Evolutionary conservation across 2,329 filamentous ascomycete genomes (phyloP), one percentile per base, ranked within the genome.

Genomic region (Cladosporium sp.): DNA sequence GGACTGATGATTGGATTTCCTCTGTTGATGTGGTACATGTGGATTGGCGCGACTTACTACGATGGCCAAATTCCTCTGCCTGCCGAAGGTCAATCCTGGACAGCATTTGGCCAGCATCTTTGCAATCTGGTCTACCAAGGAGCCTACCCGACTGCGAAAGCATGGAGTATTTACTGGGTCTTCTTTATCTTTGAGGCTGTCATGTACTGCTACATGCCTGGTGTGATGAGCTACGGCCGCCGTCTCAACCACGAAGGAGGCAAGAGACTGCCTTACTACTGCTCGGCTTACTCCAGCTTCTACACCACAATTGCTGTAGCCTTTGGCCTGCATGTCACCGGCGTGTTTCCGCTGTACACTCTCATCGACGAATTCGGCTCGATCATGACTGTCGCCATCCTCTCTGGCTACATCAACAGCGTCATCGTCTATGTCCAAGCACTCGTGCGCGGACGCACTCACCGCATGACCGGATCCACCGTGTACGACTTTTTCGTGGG

Each of bases 11-110:
- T 93, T 68, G 88, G 90, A 52, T 99, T 98, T 80, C 95, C 95
- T n/a, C 69, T 90, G 51, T 86, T 99, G 73, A 98, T 98, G 94
- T 97, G 92, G 86, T 98, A 97, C 82, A 97, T 98, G 93, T 98
- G 93, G 93, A 89, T 96, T 78, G 95, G 95, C 59, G 91, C 94
- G 36, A 93, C 90, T 59, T 96, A 94, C 81, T 98, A 97, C 81
- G 83, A 92, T 76, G 94, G 94, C 72, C 88, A 91, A 69, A 83
- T 96, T 58, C 95, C 95, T 2, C 51, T 64, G 15, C 80, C 82
- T 51, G 73, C 75, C 66, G 71, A 73, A 30, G 68, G 65, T 67
- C 73, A 74, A 72, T 88, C 84, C 71, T 86, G 87, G 76, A 71
- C 75, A 12, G 88, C 93, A 18, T 98, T 97, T 76, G 83, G 86